Percentiles rank a stretch among this genome's conserved stretches.
phyloP scores from a whole-genome alignment of 1,139 yeast genomes.

The Kodamaea plutei region DNA sequence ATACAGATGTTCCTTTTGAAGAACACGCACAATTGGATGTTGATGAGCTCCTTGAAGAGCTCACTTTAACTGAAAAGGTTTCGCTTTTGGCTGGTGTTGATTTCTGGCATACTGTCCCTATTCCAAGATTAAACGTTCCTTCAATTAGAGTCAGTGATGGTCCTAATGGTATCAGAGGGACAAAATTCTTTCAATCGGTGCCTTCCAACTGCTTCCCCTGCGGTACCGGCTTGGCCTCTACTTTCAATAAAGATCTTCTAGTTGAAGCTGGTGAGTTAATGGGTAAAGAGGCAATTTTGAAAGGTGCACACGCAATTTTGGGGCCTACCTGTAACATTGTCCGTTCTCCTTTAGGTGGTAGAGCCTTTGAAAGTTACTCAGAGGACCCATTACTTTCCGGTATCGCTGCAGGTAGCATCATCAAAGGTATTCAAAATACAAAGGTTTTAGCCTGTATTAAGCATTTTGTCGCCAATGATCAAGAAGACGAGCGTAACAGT shows the following conservation, averaged over 20 bases:
- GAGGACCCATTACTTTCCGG: conserved; percentile 64
- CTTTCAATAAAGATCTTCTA: conserved; percentile 28
- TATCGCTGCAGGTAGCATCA: conserved; percentile 41
- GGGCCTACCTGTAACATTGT: conserved; percentile 57
- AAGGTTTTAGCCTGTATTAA: conserved; percentile 55
- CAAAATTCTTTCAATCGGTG: conserved; percentile 40
- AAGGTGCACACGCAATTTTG: conserved; percentile 46
- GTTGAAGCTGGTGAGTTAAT: conserved; percentile 42
- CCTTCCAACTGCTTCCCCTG: conserved; percentile 51
- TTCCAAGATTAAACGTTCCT: conserved; percentile 16
- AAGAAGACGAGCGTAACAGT: conserved; percentile 50
- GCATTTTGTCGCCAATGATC: conserved; percentile 59
- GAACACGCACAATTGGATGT: conserved; percentile 10
- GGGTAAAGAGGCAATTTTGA: conserved; percentile 49
- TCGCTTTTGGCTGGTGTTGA: conserved; percentile 17
- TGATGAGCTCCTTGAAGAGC: conserved; percentile 13
- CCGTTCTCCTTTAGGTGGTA: conserved; percentile 58
- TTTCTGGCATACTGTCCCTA: conserved; percentile 20
- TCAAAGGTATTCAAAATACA: conserved; percentile 51
- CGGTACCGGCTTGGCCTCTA: conserved; percentile 21
- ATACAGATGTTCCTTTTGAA: conserved; percentile 2
- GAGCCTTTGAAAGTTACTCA: conserved; percentile 58
- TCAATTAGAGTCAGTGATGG: conserved; percentile 37
- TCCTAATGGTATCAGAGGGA: conserved; percentile 54
- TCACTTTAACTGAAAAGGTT: conserved; percentile 18